Evolutionary conservation across 768 basidiomycete genomes (phyloP), one percentile per base, ranked within the genome.

Genomic region (Lactifluus subvellereus): DNA sequence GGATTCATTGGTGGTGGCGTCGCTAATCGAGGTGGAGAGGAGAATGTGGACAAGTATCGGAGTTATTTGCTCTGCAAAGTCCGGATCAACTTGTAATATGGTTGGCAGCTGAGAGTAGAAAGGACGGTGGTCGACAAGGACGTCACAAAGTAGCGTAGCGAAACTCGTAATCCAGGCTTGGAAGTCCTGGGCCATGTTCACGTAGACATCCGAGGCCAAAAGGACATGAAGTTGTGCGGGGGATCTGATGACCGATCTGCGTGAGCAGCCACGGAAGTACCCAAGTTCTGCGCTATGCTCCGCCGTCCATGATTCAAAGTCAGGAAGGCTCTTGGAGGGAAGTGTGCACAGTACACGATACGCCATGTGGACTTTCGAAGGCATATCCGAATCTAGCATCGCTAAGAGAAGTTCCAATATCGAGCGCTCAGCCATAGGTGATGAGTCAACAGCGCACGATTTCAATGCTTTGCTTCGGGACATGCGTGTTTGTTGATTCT

Each of bases 21-120:
- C 68, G 49, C 57, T 60, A 42, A 73, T 71, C 33, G 52, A 62
- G 9, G 49, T 42, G 27, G 54, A 54, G 10, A 98, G 79, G 3
- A 88, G 64, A 1, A 81, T 80, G 68, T 93, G 87, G 16, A 95
- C 84, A 37, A 97, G 77, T 33, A 89, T 74, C 0, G 95, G 92
- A 6, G 96, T 76, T 16, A 88, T 73, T 58, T 84, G 76, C 62
- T 84, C 81, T 0, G 91, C 85, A 62, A 94, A 87, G 5, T 70
- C 67, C 4, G 78, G 66, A 61, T 87, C 82, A 2, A 76, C 74
- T 47, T 76, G 71, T 22, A 95, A 72, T 30, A 94, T 80, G 1
- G 82, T 74, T 0, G 75, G 73, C 1, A 97, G 76, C 54, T 88
- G 87, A 8, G 80, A 82, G 69, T 86, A 97, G 72, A 94, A 89